A percentile compares a stretch with the other conserved stretches of the same genome.
Conservation (phyloP, 1,284 basidiomycete genomes). For the Apiotrichum akiyoshidainum region DNA sequence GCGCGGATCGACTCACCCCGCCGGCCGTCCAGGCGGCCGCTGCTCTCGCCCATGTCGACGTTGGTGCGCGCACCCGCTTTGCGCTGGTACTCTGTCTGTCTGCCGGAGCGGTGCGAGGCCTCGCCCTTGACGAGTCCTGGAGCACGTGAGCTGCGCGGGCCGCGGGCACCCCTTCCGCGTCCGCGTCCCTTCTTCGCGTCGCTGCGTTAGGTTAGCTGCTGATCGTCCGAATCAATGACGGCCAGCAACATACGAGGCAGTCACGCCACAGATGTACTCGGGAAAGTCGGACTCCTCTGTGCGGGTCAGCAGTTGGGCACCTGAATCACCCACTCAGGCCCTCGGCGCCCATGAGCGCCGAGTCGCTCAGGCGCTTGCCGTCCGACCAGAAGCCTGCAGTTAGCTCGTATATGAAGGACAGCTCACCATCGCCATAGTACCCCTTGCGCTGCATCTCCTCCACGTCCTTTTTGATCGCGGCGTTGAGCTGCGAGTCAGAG, state of each 20-base stretch:
- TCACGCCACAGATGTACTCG: slow-evolving; percentile 47
- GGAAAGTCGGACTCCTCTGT: slow-evolving; percentile 40
- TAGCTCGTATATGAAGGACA: not conserved
- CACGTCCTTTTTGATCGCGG: slow-evolving; percentile 45
- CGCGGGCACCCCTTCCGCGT: slow-evolving; percentile 21
- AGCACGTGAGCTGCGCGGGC: slow-evolving; percentile 20
- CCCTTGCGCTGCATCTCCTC: slow-evolving; percentile 38
- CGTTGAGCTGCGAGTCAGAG: slow-evolving; percentile 32
- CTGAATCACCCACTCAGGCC: slow-evolving; percentile 31
- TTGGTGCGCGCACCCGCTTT: slow-evolving; percentile 38
- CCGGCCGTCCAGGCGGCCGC: slow-evolving; percentile 36
- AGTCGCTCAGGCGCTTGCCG: slow-evolving; percentile 39
- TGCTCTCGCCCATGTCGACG: slow-evolving; percentile 41
- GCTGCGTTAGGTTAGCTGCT: slow-evolving; percentile 8
- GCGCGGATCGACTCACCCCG: slow-evolving; percentile 23
- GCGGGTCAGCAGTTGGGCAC: not conserved
- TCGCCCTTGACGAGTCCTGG: slow-evolving; percentile 42
- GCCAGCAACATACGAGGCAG: slow-evolving; percentile 29
- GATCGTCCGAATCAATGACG: no score
- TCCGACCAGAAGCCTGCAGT: slow-evolving; percentile 46
- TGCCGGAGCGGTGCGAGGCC: slow-evolving; percentile 40
- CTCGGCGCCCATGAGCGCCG: slow-evolving; percentile 40
- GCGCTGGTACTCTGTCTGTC: slow-evolving; percentile 41
- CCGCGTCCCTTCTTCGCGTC: slow-evolving; percentile 38
- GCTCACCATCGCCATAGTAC: slow-evolving; percentile 47